Base-by-base conservation (phyloP, 2,329 filamentous ascomycete genomes). In the Hawksworthiomyces lignivorus region DNA sequence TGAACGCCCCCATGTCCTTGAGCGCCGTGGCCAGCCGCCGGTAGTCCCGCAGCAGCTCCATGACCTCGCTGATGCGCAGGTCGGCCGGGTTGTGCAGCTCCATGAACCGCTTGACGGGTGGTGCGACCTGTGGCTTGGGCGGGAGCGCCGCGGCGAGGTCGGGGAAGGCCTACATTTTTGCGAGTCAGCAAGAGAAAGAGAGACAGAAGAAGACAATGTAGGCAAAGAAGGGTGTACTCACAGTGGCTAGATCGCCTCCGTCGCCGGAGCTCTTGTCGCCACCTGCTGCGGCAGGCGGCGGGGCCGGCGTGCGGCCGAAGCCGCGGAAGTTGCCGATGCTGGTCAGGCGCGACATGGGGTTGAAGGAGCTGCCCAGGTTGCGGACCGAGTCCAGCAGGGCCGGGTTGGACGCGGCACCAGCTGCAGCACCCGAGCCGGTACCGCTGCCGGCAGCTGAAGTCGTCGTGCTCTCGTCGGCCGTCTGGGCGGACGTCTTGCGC, bases 311-410 rank as follows among this genome's bases (percentile, higher is more conserved):
- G 39, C 82, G 69, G 1, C 86, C 84, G 53, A 94, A 90, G 1
- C 80, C 81, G 43, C 84, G 78, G 51, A 94, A 82, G 56, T 81
- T 74, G 43, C 75, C 75, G 57, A 92, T 87, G 26, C 80, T 73
- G 8, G 83, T 79, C 39, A 94, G 75, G 39, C 87, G 77, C 33
- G 80, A 86, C 58, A 94, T 81, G 4, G 87, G 87, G 54, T 94
- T 94, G 26, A 94, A 68, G 1, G 82, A 82, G 58, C 75, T 92
- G 28, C 87, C 82, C 46, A 94, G 72, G 57, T 76, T 90, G 41
- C 85, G 80, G 68, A 94, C 82, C 11, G 86, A 87, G 49, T 94
- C 87, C 2, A 94, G 75, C 11, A 80, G 62, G 22, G 84, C 80
- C 4, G 82, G 80, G 47, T 73, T 75, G 41, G 53, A 51, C 9